Base-by-base conservation (phyloP, 495 filamentous ascomycete species). In the Cladorrhinum samala region DNA sequence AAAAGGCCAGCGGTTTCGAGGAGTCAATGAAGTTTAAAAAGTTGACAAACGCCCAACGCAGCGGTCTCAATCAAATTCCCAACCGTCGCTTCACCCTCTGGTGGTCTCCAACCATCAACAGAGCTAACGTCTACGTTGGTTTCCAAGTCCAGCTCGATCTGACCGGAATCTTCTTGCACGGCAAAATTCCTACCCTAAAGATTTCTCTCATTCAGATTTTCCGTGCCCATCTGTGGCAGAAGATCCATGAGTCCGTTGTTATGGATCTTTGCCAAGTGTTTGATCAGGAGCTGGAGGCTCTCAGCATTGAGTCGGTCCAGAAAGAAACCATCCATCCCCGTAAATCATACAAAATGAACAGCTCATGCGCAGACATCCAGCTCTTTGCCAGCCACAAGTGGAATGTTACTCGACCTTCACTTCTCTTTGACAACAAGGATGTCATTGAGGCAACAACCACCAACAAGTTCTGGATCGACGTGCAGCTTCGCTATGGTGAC, bases 261-360 rank as follows among this genome's bases (percentile, higher is more conserved):
- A 99, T 99, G 93, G 93, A 96, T 75, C 72, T 97, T 63, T 98
- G 94, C 64, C 94, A 99, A 67, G 93, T 97, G n/a, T 95, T 99
- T 62, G 94, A 99, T 60, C 93, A 97, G 62, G 92, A 99, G 68
- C 71, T 99, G 50, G 93, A 97, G 69, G 88, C 92, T 45, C 77
- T 99, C 43, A 91, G 94, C 47, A 96, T 99, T 55, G 93, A 99
- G 70, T 93, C 93, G 3, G 94, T 99, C 16, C 94, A 99, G 68
- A 99, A 99, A 73, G 94, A 99, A 74, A 97, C 93, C 0, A 99
- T 99, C 59, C 94, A 99, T 78, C 94, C 94, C 40, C 82, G 94
- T 80, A 99, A 99, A 70, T 97, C 93, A 0, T 99, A 99, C 79
- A 99, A 99, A 81, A 99, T 99, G 94, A 99, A 99, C 77, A 96